Conservation (phyloP, 192 early-diverging fungal genomes). For the Backusella australiensis region DNA sequence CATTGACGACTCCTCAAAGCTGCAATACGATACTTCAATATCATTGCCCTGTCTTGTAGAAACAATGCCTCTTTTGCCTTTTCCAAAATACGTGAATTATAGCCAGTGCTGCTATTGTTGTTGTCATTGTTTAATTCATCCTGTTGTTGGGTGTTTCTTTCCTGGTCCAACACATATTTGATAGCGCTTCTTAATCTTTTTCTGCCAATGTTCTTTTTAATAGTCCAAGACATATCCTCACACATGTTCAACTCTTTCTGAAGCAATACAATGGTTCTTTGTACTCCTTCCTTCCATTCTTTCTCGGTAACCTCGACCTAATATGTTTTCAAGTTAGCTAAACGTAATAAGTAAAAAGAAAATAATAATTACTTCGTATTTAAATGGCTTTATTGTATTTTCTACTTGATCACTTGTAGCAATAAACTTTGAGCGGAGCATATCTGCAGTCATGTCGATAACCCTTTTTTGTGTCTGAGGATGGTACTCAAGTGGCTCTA, state of each 20-base stretch:
- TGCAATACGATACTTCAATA: slow-evolving; percentile 75
- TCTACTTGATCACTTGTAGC: slow-evolving; percentile 95
- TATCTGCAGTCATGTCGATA: slow-evolving; percentile 77
- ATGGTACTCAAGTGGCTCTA: slow-evolving; percentile 87
- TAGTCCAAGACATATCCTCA: slow-evolving; percentile 63
- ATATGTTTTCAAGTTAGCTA: neutral
- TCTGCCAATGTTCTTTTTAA: slow-evolving; percentile 72
- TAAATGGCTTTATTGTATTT: slow-evolving; percentile 98
- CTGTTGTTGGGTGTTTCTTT: slow-evolving; percentile 50
- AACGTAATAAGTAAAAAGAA: neutral
- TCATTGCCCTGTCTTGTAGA: slow-evolving; percentile 71
- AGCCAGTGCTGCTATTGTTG: slow-evolving; percentile 55
- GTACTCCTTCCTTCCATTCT: slow-evolving; percentile 93
- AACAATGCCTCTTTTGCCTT: slow-evolving; percentile 79
- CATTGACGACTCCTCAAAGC: slow-evolving; percentile 83
- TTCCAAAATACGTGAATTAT: slow-evolving; percentile 69
- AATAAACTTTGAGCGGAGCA: slow-evolving; percentile 83
- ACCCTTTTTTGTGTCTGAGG: slow-evolving; percentile 74
- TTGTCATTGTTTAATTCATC: slow-evolving; percentile 1
- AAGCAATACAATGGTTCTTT: slow-evolving; percentile 68
- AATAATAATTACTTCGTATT: slow-evolving; percentile 67
- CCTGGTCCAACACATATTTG: slow-evolving; percentile 69
- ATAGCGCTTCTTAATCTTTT: slow-evolving; percentile 83
- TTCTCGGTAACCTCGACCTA: slow-evolving; percentile 83
- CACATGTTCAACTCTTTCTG: slow-evolving; percentile 80